Percentiles rank a stretch among this genome's conserved stretches.
These are phyloP conservation scores for Serpula lacrymans DNA, from an alignment of 768 basidiomycete species.

Conservation along the genomic window DNA sequence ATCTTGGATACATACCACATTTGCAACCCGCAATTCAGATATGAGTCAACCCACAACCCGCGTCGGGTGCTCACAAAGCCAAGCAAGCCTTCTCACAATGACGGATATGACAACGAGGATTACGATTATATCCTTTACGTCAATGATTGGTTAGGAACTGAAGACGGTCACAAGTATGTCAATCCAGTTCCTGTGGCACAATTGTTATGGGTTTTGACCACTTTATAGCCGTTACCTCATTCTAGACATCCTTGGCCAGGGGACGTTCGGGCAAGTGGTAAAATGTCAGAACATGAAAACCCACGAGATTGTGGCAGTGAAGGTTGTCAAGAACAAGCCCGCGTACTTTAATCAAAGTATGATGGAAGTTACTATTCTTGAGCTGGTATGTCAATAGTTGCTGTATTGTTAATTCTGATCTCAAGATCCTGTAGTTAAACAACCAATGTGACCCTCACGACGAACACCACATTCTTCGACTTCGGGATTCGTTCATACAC, in stretches of 20 bases:
- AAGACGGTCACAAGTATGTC: slow-evolving; percentile 91
- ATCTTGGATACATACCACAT: slow-evolving; percentile 90
- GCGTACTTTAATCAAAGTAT: slow-evolving; percentile 99
- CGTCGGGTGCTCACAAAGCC: slow-evolving; percentile 97
- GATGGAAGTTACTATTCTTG: slow-evolving; percentile 99
- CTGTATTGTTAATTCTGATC: background rate
- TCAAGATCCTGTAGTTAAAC: slow-evolving; percentile 65
- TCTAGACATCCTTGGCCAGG: slow-evolving; percentile 96
- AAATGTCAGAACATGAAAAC: slow-evolving; percentile 99
- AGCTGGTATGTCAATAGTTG: slow-evolving; percentile 63
- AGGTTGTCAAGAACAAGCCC: slow-evolving; percentile 99
- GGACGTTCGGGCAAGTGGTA: slow-evolving; percentile 98
- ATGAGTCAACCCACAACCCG: slow-evolving; percentile 93
- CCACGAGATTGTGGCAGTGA: slow-evolving; percentile 97
- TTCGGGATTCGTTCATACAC: slow-evolving; percentile 96
- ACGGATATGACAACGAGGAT: slow-evolving; percentile 98
- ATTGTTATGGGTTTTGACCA: slow-evolving; percentile 6
- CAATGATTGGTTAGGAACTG: slow-evolving; percentile 94
- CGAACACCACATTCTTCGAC: slow-evolving; percentile 93
- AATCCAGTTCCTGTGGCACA: slow-evolving; percentile 8
- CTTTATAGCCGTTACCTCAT: slow-evolving; percentile 77
- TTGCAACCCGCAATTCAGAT: slow-evolving; percentile 93
- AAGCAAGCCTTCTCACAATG: slow-evolving; percentile 92
- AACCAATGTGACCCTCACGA: slow-evolving; percentile 91
- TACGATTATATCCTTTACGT: slow-evolving; percentile 99